Evolutionary conservation across 2,329 filamentous ascomycete genomes (phyloP), one percentile per base, ranked within the genome.

Genomic region (Colletotrichum sp.): DNA sequence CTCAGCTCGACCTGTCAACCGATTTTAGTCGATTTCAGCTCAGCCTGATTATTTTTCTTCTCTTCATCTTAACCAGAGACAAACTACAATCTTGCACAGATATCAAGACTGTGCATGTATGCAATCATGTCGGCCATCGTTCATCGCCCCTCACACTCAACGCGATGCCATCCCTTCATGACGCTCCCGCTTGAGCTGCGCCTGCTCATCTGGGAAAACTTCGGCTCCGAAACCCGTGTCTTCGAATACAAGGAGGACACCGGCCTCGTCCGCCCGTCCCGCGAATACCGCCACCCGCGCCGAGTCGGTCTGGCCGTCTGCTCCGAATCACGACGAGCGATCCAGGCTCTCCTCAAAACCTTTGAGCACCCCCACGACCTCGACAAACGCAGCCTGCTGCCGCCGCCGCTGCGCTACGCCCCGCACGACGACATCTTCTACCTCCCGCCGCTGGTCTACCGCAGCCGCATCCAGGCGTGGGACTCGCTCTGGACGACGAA

Each of bases 161-260:
- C 28, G 61, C n/a, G 24, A 39, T 26, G 34, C 10, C 72, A 75
- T 32, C 73, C 73, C 16, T 73, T 75, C 57, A n/a, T 16, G 64
- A 28, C 57, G 15, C 73, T 75, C 43, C 73, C 73, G 12, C 64
- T 75, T 39, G 73, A 75, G 28, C 57, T 75, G 30, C 73, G 73
- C 16, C 73, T 75, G 16, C 70, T 75, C 32, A 68, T 75, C 8
- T 75, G 73, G 73, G 73, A 75, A 18, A 16, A 24, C 2, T 30
- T 73, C 21, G 70, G 64, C 39, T 26, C 39, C 5, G 57, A 73
- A 9, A 34, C 73, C 30, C 55, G 73, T 4, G 64, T 73, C 10
- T 65, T 75, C n/a, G 73, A 75, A 18, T 75, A 75, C 70, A 30
- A 59, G 30, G 70, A 69, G 24, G 70, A 75, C 65, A 73, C 64